A percentile compares a stretch with the other conserved stretches of the same genome.
Evolutionary conservation across 345 rosid genomes (phyloP).

Genomic region (Physaria fendleri): DNA sequence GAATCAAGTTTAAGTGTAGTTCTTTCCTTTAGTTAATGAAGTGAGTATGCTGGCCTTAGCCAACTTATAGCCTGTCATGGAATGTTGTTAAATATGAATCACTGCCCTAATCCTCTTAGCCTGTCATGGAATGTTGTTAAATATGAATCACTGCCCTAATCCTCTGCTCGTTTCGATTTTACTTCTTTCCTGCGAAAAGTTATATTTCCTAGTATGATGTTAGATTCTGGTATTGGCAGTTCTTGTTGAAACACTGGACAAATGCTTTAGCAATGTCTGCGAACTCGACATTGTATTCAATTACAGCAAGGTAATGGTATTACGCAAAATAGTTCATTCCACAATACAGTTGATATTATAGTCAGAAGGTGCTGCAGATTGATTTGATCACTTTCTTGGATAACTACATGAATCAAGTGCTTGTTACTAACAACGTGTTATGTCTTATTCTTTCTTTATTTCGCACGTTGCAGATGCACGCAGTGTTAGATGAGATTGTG

Average conservation of each 20-base stretch:
- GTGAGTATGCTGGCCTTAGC: not conserved
- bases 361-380: not conserved
- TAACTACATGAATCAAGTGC: not conserved
- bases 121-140: not conserved
- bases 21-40: not conserved
- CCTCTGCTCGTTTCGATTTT: not conserved
- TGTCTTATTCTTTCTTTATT: not conserved
- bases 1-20: not conserved
- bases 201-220: conserved; percentile 1
- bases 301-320: conserved; percentile 65
- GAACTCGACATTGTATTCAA: conserved; percentile 87
- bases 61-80: not conserved
- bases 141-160: not conserved
- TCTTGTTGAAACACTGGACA: conserved; percentile 92
- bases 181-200: not conserved
- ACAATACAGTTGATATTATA: not conserved
- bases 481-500: conserved; percentile 74
- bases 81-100: not conserved
- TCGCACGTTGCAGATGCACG: conserved; percentile 54
- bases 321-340: not conserved
- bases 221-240: conserved; percentile 45
- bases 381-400: not conserved
- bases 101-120: not conserved
- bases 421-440: not conserved
- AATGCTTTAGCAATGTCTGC: conserved; percentile 93